phyloP scores from a whole-genome alignment of 2,329 filamentous ascomycete species.

The Coniochaeta sp. region DNA sequence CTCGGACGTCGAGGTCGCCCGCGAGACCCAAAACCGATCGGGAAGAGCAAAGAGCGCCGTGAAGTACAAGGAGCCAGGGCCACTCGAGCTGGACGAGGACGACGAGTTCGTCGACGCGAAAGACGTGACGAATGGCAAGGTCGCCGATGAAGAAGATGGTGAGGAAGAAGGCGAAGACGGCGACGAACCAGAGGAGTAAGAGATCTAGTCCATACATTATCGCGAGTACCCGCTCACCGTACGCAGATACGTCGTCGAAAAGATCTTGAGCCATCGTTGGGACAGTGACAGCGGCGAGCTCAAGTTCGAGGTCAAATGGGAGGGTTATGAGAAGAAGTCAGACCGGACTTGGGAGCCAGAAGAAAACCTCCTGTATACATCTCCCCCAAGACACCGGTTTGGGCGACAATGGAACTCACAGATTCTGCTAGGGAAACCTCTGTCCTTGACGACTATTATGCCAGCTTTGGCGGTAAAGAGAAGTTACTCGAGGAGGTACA shows the following conservation, averaged over 20 bases:
- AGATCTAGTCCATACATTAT: constrained; percentile 14
- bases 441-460: constrained; percentile 58
- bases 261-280: constrained; percentile 52
- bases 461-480: constrained; percentile 54
- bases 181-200: constrained; percentile 24
- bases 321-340: constrained; percentile 61
- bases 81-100: constrained; percentile 12
- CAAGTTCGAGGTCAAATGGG: constrained; percentile 71
- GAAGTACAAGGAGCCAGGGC: constrained; percentile 6
- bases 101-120: constrained; percentile 14
- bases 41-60: neutral
- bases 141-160: constrained; percentile 10
- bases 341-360: constrained; percentile 78
- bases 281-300: constrained; percentile 32
- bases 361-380: constrained; percentile 53
- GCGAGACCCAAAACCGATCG: neutral
- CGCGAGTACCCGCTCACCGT: constrained; percentile 13
- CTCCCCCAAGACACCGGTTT: too few species aligned
- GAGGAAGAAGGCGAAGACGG: constrained; percentile 23
- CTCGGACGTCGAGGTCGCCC: constrained; percentile 18
- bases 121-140: constrained; percentile 7
- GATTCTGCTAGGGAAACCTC: neutral
- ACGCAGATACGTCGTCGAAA: constrained; percentile 64
- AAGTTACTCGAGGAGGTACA: constrained; percentile 43
- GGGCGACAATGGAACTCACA: neutral